These are phyloP conservation scores for Aristolochia fimbriata DNA, from an alignment of 164 flowering plant genomes.

Conservation along the genomic window DNA sequence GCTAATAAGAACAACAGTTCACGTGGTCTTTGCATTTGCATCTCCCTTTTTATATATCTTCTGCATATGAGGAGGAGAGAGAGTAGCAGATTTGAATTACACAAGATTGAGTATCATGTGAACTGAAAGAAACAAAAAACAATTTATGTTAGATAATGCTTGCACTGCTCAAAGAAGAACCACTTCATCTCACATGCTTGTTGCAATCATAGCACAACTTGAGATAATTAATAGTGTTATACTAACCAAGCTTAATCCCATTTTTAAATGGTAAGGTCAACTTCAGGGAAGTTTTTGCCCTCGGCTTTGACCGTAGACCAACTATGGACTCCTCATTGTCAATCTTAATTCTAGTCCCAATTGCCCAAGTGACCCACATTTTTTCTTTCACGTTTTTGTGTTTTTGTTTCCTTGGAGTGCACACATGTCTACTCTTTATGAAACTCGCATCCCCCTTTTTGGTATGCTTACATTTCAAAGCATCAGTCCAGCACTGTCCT, in stretches of 20 bases:
- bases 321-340: background rate
- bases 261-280: background rate
- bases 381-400: background rate
- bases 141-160: background rate
- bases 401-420: background rate
- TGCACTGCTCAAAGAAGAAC: background rate
- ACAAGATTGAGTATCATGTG: background rate
- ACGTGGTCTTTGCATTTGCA: background rate
- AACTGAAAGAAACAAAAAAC: conserved; percentile 1
- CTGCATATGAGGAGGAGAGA: background rate
- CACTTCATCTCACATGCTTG: conserved; percentile 3
- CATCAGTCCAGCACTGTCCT: too few relatives aligned
- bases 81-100: background rate
- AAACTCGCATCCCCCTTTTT: too few relatives aligned
- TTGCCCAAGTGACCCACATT: conserved; percentile 1
- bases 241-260: background rate
- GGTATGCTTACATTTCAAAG: too few relatives aligned
- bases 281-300: background rate
- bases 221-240: background rate
- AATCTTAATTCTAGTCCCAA: background rate
- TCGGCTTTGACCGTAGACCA: conserved; percentile 4
- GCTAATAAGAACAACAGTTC: background rate
- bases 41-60: background rate
- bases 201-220: conserved; percentile 8
- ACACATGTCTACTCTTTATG: too few relatives aligned